Evolutionary conservation across 192 early-diverging fungal genomes (phyloP), one percentile per base, ranked within the genome.

Genomic region (Phlyctochytrium arcticum): DNA sequence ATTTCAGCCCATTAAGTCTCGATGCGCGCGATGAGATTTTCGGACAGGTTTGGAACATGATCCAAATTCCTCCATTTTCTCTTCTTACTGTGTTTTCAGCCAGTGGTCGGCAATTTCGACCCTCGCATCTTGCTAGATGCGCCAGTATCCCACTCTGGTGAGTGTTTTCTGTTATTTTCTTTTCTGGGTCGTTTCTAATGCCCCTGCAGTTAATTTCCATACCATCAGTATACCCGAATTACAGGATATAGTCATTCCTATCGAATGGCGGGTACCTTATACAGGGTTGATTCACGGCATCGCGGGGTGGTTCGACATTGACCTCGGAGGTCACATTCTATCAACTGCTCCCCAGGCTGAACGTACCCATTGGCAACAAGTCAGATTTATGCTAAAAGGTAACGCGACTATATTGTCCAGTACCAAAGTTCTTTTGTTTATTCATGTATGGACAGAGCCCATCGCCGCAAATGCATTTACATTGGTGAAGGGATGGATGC

Each of bases 341-440:
- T 89, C 90, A 6, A 98, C 96, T 6, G 79, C 81, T 6, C 96
- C 96, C 5, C 61, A 81, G 29, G 84, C 92, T 3, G 90, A 94
- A 36, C 85, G 87, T 5, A 99, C 96, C 5, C 96, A 99, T 69
- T 99, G 96, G 96, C 96, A 98, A 65, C 96, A 98, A 73, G 91
- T 94, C 17, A 87, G 96, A 7, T 88, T 98, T 72, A 62, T 98
- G 57, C 85, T 96, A 31, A 88, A 88, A 68, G 75, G 79, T 80
- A 55, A 21, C 24, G 19, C 6, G 10, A 21, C 34, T 35, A 48
- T 26, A 39, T 35, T 47, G n/a, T 31, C 36, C 57, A 5, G 10
- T 37, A 12, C 17, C 36, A 27, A 49, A 7, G 2, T 4, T 15
- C 21, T 50, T 15, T 9, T 62, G 44, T 59, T 59, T 59, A 6